Evolutionary conservation across 352 stramenopile genomes (phyloP), one percentile per base, ranked within the genome.

Genomic region (Globisporangium okanoganense): DNA sequence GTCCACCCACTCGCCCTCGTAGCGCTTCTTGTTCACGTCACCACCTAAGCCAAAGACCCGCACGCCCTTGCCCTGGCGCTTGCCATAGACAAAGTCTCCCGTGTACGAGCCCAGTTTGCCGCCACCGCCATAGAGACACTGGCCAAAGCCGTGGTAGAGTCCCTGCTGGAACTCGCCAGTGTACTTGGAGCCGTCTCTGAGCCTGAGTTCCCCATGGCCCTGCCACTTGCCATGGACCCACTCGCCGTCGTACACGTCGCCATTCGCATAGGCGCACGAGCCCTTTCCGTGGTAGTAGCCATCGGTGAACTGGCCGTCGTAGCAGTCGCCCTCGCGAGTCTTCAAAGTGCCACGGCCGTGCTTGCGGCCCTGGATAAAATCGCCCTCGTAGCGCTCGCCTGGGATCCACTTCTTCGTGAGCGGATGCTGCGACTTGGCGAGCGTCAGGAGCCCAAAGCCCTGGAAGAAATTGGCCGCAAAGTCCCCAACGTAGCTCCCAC

Each of bases 1-100:
- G 22, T 90, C 63, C 9, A 52, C 41, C 82, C 81, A 95, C 22
- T 83, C 66, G 40, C 85, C 85, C 60, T 95, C 83, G 59, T 93
- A 95, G 33, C 61, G 61, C 43, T 74, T 75, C 12, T 50, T 56
- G 50, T 68, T 66, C 7, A 4, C 35, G 27, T 18, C 6, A 4
- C n/a, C 33, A 0, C 66, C 48, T 9, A 70, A 69, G 22, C 72
- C 75, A 65, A 88, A 93, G 25, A 79, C 67, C 6, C 85, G 79
- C 10, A 78, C 53, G 16, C 83, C 85, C 48, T 82, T 78, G 49
- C 85, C 85, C 29, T 91, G 78, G 0, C 80, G 72, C 52, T 70
- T 72, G 5, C 80, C 80, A 43, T 75, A 68, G 12, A 68, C 63
- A 52, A 77, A 95, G 14, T 87, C 76, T 0, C 82, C 85, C 6